Evolutionary conservation across 2,329 filamentous ascomycete species (phyloP), one percentile per base, ranked within the genome.

Genomic region (Thielaviopsis populi): DNA sequence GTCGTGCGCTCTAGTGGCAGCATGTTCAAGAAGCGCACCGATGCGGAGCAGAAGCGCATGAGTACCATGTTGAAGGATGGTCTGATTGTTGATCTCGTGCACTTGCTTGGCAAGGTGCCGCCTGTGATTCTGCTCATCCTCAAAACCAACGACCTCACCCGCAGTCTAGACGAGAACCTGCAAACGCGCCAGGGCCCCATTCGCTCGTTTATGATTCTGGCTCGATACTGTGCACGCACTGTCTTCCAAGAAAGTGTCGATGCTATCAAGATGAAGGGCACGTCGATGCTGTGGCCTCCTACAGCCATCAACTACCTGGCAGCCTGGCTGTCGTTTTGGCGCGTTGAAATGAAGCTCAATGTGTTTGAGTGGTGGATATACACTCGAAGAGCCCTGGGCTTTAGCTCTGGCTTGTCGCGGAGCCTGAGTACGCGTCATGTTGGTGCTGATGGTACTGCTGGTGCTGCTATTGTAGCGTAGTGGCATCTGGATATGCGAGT

Each of bases 71-170:
- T 99, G 65, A 88, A 91, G 59, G 90, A 96, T 63, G 92, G 92
- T 10, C 82, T 99, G 72, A 79, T 99, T 43, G 88, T 88, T 67
- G 87, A 96, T 70, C 79, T 99, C 6, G 89, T 99, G 7, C 86
- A 91, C 68, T 78, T 99, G 68, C 82, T 99, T 4, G 89, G 90
- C 59, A 84, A 89, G 69, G 91, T 99, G 6, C 94, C 94, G 0
- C 80, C 91, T 54, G 89, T 99, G 68, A 96, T 99, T 63, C 80
- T 99, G 13, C 79, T 99, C 33, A 97, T 99, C 68, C 80, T 99
- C 67, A 99, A 99, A 77, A 99, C 94, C 1, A 99, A 99, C 73
- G 94, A 99, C 75, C 78, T 99, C 46, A 99, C 94, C 17, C 85
- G 94, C 68, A 94, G 87, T 69, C 81, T 99, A 19, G 94, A 99